A percentile compares a stretch with the other conserved stretches of the same genome.
These are phyloP conservation scores for Periconia sp. DNA, from an alignment of 2,329 filamentous ascomycete genomes.

Conservation along the genomic window DNA sequence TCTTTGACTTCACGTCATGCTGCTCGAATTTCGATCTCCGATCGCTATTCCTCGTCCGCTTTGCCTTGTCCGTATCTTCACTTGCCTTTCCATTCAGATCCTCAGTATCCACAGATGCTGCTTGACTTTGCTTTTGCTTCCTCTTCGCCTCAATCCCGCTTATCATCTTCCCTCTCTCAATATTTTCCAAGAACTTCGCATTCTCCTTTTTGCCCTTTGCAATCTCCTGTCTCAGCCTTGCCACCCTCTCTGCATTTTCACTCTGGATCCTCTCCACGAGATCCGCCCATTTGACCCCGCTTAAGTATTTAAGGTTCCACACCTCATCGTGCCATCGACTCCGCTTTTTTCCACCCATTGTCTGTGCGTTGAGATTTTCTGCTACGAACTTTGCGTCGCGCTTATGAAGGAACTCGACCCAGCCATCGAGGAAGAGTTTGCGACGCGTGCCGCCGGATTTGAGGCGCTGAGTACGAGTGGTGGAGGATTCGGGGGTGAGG, in stretches of 20 bases:
- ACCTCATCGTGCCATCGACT: slow-evolving; percentile 85
- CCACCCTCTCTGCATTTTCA: slow-evolving; percentile 80
- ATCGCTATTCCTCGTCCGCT: slow-evolving; percentile 32
- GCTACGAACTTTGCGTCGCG: slow-evolving; percentile 77
- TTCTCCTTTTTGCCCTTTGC: slow-evolving; percentile 78
- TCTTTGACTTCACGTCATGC: slow-evolving; percentile 58
- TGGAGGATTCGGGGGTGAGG: slow-evolving; percentile 75
- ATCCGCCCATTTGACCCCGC: slow-evolving; percentile 80
- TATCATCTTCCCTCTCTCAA: slow-evolving; percentile 80
- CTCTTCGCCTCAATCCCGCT: slow-evolving; percentile 62
- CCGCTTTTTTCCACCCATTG: slow-evolving; percentile 83
- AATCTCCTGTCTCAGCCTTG: slow-evolving; percentile 79
- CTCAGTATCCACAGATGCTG: slow-evolving; percentile 28
- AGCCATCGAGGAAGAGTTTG: slow-evolving; percentile 80
- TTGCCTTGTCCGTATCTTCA: slow-evolving; percentile 44
- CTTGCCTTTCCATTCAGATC: slow-evolving; percentile 22
- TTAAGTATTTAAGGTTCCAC: slow-evolving; percentile 83
- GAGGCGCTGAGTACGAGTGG: slow-evolving; percentile 69
- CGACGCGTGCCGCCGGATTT: slow-evolving; percentile 82
- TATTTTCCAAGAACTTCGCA: slow-evolving; percentile 78
- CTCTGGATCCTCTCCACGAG: slow-evolving; percentile 77
- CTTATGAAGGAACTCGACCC: slow-evolving; percentile 82
- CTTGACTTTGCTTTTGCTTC: slow-evolving; percentile 60
- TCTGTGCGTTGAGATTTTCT: slow-evolving; percentile 76
- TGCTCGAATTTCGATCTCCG: slow-evolving; percentile 68